These are phyloP conservation scores for Puya raimondii DNA, from an alignment of 176 grass and related monocot species.

Conservation along the genomic window DNA sequence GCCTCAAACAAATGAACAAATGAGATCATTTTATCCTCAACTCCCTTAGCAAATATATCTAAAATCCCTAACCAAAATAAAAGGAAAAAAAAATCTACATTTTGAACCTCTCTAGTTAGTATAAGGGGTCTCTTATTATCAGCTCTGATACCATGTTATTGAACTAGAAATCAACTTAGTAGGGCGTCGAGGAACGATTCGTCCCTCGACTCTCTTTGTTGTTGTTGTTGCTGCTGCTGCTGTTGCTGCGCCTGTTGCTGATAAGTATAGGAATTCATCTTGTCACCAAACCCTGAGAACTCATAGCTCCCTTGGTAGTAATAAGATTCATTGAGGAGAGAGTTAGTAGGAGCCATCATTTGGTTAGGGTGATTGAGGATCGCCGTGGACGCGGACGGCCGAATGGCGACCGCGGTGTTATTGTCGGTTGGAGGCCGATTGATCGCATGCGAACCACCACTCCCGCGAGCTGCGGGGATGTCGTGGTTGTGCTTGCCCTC, in stretches of 20 bases:
- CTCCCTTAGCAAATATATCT: background rate
- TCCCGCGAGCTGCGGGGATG: constrained; percentile 25
- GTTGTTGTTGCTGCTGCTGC: background rate
- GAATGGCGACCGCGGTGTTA: constrained; percentile 8
- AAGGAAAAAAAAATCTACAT: background rate
- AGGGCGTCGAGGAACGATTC: background rate
- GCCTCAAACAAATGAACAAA: background rate
- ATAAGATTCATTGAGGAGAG: background rate
- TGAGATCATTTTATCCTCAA: background rate
- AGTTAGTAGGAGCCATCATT: background rate
- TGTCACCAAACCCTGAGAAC: background rate
- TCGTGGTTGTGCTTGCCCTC: constrained; percentile 42
- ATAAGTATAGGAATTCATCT: constrained; percentile 7
- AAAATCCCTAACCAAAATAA: background rate
- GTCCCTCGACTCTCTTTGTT: constrained; percentile 6
- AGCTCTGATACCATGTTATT: background rate
- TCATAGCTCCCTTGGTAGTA: background rate
- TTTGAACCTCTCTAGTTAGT: background rate
- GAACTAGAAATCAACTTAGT: background rate
- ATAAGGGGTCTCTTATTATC: background rate
- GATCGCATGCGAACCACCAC: background rate
- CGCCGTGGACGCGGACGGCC: background rate
- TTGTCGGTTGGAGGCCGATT: constrained; percentile 10
- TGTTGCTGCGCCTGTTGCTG: background rate
- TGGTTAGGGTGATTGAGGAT: constrained; percentile 8